Percentiles rank a stretch among this genome's conserved stretches.
Evolutionary conservation across 2,329 filamentous ascomycete species (phyloP).

Genomic region (Neurospora sp.): DNA sequence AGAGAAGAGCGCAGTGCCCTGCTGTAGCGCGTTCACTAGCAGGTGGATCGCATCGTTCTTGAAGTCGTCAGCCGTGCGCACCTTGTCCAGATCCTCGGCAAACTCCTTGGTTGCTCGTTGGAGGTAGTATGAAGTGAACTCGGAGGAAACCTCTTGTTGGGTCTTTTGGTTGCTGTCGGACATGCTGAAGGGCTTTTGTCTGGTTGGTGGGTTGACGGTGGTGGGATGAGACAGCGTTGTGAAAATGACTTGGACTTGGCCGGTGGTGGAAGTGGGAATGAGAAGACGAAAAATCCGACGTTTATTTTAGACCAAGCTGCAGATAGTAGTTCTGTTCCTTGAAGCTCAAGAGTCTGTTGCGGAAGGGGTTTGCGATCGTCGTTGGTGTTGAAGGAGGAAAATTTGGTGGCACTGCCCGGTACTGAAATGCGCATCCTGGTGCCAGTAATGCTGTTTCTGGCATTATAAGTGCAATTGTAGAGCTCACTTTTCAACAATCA

Average conservation of each 20-base stretch:
- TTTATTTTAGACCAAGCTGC: neutral
- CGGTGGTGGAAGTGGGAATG: neutral
- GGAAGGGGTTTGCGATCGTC: neutral
- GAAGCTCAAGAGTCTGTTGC: neutral
- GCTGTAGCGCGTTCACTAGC: conserved; percentile 58
- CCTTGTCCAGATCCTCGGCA: conserved; percentile 62
- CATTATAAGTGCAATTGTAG: neutral
- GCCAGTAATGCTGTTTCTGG: neutral
- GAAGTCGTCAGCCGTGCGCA: conserved; percentile 62
- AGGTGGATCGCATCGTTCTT: conserved; percentile 53
- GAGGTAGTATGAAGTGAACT: conserved; percentile 59
- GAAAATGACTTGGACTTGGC: neutral
- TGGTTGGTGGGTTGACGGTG: neutral
- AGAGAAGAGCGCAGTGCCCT: conserved; percentile 54
- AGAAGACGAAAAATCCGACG: neutral
- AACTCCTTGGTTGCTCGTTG: conserved; percentile 61
- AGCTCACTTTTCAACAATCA: neutral
- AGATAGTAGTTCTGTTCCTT: neutral
- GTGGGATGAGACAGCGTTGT: neutral
- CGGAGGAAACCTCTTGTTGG: conserved; percentile 19
- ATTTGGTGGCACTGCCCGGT: neutral
- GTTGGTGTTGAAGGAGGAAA: neutral
- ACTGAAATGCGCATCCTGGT: neutral
- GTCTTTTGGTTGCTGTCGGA: conserved; percentile 4
- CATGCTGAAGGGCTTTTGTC: conserved; percentile 2